phyloP scores from a whole-genome alignment of 768 basidiomycete genomes.

The Tulasnella sp. region DNA sequence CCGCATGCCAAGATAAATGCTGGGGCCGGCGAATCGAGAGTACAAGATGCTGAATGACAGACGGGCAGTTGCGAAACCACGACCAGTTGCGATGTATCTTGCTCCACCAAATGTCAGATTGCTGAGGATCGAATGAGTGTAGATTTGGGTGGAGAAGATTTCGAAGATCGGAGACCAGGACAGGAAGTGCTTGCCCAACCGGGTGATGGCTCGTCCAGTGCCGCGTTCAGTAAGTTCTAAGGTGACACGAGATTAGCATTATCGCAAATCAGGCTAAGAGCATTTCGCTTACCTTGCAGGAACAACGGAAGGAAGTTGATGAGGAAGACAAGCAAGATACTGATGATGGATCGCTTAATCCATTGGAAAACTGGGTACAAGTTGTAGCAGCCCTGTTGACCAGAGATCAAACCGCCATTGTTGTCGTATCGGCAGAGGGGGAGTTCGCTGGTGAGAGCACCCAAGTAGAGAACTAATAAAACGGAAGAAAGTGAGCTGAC shows the following conservation, averaged over 20 bases:
- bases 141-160: slow-evolving; percentile 98
- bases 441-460: slow-evolving; percentile 77
- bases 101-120: slow-evolving; percentile 97
- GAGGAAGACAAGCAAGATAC: slow-evolving; percentile 97
- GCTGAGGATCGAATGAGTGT: slow-evolving; percentile 93
- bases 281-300: slow-evolving; percentile 65
- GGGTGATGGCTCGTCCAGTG: slow-evolving; percentile 80
- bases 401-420: slow-evolving; percentile 61
- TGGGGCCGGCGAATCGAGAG: slow-evolving; percentile 43
- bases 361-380: slow-evolving; percentile 86
- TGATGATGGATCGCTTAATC: slow-evolving; percentile 94
- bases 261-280: background rate
- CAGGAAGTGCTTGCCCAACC: slow-evolving; percentile 86
- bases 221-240: slow-evolving; percentile 95
- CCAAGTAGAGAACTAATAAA: slow-evolving; percentile 79
- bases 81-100: slow-evolving; percentile 92
- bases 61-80: slow-evolving; percentile 42
- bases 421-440: slow-evolving; percentile 69
- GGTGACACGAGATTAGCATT: slow-evolving; percentile 25
- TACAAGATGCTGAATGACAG: slow-evolving; percentile 42
- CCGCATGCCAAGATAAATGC: slow-evolving; percentile 41
- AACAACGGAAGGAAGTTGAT: slow-evolving; percentile 91
- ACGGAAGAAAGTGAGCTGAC: slow-evolving; percentile 23
- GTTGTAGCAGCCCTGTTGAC: slow-evolving; percentile 86
- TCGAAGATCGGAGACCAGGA: slow-evolving; percentile 95